Conservation (phyloP, 2,329 filamentous ascomycete species). For the Aureobasidium zeae region DNA sequence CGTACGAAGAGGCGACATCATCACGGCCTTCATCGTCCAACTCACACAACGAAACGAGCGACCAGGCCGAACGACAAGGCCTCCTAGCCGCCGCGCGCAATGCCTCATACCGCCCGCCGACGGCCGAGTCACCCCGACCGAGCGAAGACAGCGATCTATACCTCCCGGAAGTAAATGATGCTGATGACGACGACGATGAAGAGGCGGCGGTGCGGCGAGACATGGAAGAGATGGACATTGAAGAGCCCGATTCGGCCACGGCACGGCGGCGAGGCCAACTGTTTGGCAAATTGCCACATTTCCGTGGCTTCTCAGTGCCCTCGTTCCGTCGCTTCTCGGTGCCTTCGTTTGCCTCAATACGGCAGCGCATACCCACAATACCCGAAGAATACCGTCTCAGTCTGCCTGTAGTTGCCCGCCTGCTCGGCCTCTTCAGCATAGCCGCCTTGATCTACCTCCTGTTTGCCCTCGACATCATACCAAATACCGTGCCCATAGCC, state of each 20-base stretch:
- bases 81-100: constrained; percentile 45
- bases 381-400: constrained; percentile 43
- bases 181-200: constrained; percentile 42
- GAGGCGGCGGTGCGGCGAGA: constrained; percentile 59
- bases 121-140: constrained; percentile 68
- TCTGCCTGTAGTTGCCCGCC: constrained; percentile 61
- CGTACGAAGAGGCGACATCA: constrained; percentile 71
- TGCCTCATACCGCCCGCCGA: constrained; percentile 65
- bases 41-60: constrained; percentile 50
- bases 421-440: constrained; percentile 67
- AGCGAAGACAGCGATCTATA: constrained; percentile 45
- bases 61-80: constrained; percentile 68
- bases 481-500: constrained; percentile 52
- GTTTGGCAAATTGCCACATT: constrained; percentile 46
- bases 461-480: constrained; percentile 77
- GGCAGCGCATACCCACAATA: constrained; percentile 30
- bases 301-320: constrained; percentile 44
- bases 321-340: constrained; percentile 38
- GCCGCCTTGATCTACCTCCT: constrained; percentile 72
- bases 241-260: constrained; percentile 44
- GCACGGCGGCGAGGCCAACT: constrained; percentile 30
- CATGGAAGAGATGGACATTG: constrained; percentile 81
- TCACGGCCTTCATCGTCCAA: constrained; percentile 42
- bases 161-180: constrained; percentile 46
- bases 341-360: constrained; percentile 19